These are phyloP conservation scores for Meredithiella fracta DNA, from an alignment of 2,329 filamentous ascomycete genomes.

Conservation along the genomic window DNA sequence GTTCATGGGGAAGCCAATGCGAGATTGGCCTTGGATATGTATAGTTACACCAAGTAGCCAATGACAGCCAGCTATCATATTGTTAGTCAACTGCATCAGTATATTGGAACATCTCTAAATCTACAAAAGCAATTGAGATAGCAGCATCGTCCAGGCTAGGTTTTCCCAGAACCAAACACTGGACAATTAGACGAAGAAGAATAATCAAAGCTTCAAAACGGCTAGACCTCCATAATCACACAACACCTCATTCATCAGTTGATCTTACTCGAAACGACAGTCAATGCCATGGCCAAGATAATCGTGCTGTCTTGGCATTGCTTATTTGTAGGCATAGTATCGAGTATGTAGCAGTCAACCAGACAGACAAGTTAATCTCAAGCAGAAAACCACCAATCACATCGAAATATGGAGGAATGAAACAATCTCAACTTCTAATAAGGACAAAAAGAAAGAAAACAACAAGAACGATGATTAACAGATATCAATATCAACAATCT, in stretches of 20 bases:
- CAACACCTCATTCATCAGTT: background rate
- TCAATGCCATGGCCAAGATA: slow-evolving; percentile 15
- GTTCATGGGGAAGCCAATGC: slow-evolving; percentile 16
- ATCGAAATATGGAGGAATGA: background rate
- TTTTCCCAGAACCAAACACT: slow-evolving; percentile 15
- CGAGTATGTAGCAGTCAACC: background rate
- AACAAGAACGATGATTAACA: background rate
- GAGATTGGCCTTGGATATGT: slow-evolving; percentile 16
- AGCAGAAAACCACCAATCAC: background rate
- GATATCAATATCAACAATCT: too few relatives aligned
- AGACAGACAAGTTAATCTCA: background rate
- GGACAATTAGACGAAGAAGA: slow-evolving; percentile 14
- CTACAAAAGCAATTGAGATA: slow-evolving; percentile 16
- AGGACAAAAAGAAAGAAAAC: background rate
- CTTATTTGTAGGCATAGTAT: slow-evolving; percentile 16
- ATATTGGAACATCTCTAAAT: background rate
- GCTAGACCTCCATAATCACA: background rate
- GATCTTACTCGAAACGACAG: slow-evolving; percentile 15
- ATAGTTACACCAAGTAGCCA: slow-evolving; percentile 16
- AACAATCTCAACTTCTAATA: too few relatives aligned
- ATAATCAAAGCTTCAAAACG: slow-evolving; percentile 14
- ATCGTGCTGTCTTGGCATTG: slow-evolving; percentile 16
- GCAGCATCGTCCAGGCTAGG: slow-evolving; percentile 16
- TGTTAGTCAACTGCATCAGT: background rate
- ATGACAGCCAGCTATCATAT: slow-evolving; percentile 3